These are phyloP conservation scores for Adansonia rubrostipa DNA, from an alignment of 441 rosid species.

Conservation along the genomic window DNA sequence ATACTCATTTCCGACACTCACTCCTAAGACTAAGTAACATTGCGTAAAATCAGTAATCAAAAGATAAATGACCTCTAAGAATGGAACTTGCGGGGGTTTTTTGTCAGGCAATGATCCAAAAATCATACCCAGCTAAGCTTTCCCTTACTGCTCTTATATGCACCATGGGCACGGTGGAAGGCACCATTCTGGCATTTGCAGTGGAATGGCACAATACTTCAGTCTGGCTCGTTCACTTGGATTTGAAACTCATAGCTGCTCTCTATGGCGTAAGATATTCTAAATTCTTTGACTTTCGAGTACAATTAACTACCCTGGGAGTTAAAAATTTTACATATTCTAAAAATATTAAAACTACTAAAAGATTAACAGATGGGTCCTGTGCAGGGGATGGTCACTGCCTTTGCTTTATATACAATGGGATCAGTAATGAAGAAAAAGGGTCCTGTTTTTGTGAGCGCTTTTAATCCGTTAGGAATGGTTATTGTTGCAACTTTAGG, in stretches of 20 bases:
- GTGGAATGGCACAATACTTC: slow-evolving; percentile 35
- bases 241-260: slow-evolving; percentile 33
- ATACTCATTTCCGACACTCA: too few species aligned
- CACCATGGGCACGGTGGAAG: slow-evolving; percentile 40
- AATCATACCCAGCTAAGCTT: slow-evolving; percentile 36
- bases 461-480: slow-evolving; percentile 62
- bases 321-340: background rate
- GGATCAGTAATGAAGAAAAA: slow-evolving; percentile 49
- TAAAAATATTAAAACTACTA: background rate
- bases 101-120: slow-evolving; percentile 18
- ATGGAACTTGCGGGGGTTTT: background rate
- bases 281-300: background rate
- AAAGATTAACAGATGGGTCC: background rate
- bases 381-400: slow-evolving; percentile 60
- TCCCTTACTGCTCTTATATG: slow-evolving; percentile 50
- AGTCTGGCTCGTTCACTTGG: slow-evolving; percentile 41
- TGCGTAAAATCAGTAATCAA: background rate
- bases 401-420: slow-evolving; percentile 46
- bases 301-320: background rate
- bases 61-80: background rate
- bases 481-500: slow-evolving; percentile 56
- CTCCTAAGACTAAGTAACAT: too few species aligned
- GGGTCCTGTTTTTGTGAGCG: slow-evolving; percentile 69
- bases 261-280: slow-evolving; percentile 41
- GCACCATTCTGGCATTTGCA: slow-evolving; percentile 34